Conservation (phyloP, 2,329 filamentous ascomycete genomes). For the Chalara sp. region DNA sequence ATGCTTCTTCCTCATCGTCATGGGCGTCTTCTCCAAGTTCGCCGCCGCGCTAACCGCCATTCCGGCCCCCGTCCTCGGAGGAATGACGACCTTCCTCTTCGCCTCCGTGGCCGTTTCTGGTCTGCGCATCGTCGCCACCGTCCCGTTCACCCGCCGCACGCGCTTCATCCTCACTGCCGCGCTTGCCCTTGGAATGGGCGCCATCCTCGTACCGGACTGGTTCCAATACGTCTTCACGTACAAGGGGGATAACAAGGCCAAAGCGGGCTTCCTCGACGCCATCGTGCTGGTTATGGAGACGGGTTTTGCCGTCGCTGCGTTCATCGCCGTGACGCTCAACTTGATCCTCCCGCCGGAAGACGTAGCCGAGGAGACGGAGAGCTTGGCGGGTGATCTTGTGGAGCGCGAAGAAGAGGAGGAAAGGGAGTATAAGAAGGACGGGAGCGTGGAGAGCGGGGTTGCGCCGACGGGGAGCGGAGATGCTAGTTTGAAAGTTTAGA, state of each 20-base stretch:
- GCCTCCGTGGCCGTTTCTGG: conserved; percentile 70
- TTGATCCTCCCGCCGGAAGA: conserved; percentile 65
- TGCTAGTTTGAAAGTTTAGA: too few relatives aligned
- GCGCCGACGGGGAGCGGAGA: too few relatives aligned
- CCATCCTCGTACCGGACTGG: conserved; percentile 60
- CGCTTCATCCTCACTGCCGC: conserved; percentile 76
- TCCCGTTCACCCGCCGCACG: conserved; percentile 71
- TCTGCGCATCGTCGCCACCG: conserved; percentile 65
- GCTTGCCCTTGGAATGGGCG: conserved; percentile 66
- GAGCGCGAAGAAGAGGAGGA: conserved; percentile 6
- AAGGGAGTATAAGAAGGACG: neutral
- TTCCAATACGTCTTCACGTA: conserved; percentile 70
- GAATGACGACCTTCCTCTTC: conserved; percentile 78
- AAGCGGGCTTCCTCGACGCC: conserved; percentile 70
- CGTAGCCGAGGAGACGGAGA: conserved; percentile 47
- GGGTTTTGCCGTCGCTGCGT: conserved; percentile 67
- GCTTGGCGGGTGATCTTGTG: conserved; percentile 19
- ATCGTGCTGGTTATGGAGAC: conserved; percentile 68
- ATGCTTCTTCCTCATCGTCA: conserved; percentile 69
- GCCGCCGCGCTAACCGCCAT: conserved; percentile 74
- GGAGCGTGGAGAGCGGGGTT: neutral
- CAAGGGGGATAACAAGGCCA: conserved; percentile 55
- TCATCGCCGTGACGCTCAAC: conserved; percentile 55
- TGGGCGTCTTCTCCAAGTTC: conserved; percentile 80
- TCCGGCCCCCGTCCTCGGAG: conserved; percentile 57